Evolutionary conservation across 2,329 filamentous ascomycete species (phyloP).

Genomic region (Ophiostoma sp.): DNA sequence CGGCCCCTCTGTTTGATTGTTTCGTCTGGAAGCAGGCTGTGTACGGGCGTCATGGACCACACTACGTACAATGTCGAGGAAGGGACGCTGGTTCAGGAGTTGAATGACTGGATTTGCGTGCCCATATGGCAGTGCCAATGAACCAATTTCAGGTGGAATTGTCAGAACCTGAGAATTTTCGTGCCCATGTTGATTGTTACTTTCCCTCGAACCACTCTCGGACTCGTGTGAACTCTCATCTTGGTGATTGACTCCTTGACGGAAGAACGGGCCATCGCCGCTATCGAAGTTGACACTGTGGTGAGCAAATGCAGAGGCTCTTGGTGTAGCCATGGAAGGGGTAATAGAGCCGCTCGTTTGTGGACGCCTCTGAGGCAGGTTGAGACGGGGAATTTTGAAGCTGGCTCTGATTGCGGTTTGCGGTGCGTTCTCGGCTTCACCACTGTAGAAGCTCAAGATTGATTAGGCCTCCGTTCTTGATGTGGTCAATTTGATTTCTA

Average conservation of each 20-base stretch:
- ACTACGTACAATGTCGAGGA: neutral
- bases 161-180: neutral
- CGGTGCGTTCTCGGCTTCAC: neutral
- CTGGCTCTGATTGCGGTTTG: neutral
- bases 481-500: neutral
- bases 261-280: neutral
- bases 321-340: neutral
- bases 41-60: neutral
- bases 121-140: slow-evolving; percentile 16
- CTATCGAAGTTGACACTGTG: neutral
- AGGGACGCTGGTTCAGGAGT: slow-evolving; percentile 21
- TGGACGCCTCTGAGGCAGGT: neutral
- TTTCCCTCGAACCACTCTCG: neutral
- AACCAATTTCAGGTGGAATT: neutral
- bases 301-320: neutral
- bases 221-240: neutral
- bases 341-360: neutral
- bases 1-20: neutral
- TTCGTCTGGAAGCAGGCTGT: neutral
- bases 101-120: slow-evolving; percentile 9
- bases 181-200: neutral
- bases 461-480: neutral
- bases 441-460: neutral
- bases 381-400: neutral
- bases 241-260: neutral